phyloP scores from a whole-genome alignment of 140 eudicot species.

The Anethum foeniculum region DNA sequence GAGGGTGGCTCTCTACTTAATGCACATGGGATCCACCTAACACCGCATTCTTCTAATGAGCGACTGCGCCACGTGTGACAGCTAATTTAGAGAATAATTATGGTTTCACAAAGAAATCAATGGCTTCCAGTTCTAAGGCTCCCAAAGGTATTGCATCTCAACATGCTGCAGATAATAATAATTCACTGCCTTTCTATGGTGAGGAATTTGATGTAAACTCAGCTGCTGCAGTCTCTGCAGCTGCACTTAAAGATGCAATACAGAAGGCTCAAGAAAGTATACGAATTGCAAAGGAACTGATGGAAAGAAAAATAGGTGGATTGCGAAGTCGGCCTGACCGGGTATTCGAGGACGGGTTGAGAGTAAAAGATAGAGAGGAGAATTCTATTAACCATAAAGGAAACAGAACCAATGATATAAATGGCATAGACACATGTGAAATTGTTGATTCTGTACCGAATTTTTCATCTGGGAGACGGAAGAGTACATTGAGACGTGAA shows the following conservation, averaged over 20 bases:
- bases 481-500: slow-evolving; percentile 19
- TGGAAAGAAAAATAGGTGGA: slow-evolving; percentile 57
- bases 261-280: slow-evolving; percentile 91
- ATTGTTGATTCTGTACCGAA: slow-evolving; percentile 15
- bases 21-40: slow-evolving; percentile 20
- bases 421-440: slow-evolving; percentile 19
- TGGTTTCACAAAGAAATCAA: slow-evolving; percentile 24
- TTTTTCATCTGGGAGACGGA: slow-evolving; percentile 14
- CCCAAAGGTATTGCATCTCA: slow-evolving; percentile 24
- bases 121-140: slow-evolving; percentile 19
- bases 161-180: slow-evolving; percentile 22
- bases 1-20: slow-evolving; percentile 22
- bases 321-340: slow-evolving; percentile 31
- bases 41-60: slow-evolving; percentile 26
- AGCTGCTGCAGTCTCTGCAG: slow-evolving; percentile 70
- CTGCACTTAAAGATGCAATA: slow-evolving; percentile 74
- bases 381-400: slow-evolving; percentile 21
- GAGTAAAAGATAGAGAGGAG: slow-evolving; percentile 30
- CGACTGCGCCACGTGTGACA: slow-evolving; percentile 17
- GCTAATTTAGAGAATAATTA: slow-evolving; percentile 18
- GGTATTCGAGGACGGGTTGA: slow-evolving; percentile 37
- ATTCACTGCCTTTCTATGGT: slow-evolving; percentile 35
- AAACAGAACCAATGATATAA: slow-evolving; percentile 20
- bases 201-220: slow-evolving; percentile 78
- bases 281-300: slow-evolving; percentile 65